Percentiles rank a stretch among this genome's conserved stretches.
Conservation (phyloP, 805 yeast species). For the Ogataea dorogensis region DNA sequence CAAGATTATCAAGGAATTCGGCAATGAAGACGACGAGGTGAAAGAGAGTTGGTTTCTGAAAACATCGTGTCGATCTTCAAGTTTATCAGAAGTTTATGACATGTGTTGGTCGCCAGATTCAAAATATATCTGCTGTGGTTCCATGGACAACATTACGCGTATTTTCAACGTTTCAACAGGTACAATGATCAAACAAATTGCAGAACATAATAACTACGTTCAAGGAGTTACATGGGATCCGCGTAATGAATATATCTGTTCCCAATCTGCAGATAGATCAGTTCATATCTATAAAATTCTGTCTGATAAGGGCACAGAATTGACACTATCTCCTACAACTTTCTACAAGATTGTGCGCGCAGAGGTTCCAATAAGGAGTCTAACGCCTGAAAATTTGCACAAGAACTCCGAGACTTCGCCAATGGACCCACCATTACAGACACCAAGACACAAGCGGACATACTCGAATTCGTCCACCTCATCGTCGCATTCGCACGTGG, state of each 20-base stretch:
- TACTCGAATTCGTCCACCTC: constrained; percentile 41
- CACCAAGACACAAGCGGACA: constrained; percentile 39
- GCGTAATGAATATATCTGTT: constrained; percentile 65
- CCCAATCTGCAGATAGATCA: constrained; percentile 88
- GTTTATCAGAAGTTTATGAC: constrained; percentile 79
- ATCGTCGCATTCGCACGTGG: constrained; percentile 32
- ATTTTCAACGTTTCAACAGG: constrained; percentile 62
- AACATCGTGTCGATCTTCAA: constrained; percentile 49
- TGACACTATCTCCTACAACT: constrained; percentile 39
- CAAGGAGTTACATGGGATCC: constrained; percentile 99
- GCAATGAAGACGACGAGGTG: constrained; percentile 52
- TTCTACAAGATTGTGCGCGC: constrained; percentile 52
- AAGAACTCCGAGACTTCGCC: constrained; percentile 16
- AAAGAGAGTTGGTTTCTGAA: constrained; percentile 75
- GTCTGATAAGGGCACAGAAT: constrained; percentile 26
- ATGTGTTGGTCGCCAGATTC: constrained; percentile 91
- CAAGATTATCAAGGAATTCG: constrained; percentile 57
- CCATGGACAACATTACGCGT: constrained; percentile 84
- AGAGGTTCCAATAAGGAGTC: constrained; percentile 46
- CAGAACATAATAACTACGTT: constrained; percentile 83
- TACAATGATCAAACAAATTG: constrained; percentile 52
- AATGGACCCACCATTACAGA: constrained; percentile 34
- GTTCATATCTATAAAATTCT: constrained; percentile 64
- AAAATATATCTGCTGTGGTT: constrained; percentile 74
- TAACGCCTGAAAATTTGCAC: constrained; percentile 25